These are phyloP conservation scores for Talaromyces adpressus DNA, from an alignment of 495 filamentous ascomycete genomes.

Conservation along the genomic window DNA sequence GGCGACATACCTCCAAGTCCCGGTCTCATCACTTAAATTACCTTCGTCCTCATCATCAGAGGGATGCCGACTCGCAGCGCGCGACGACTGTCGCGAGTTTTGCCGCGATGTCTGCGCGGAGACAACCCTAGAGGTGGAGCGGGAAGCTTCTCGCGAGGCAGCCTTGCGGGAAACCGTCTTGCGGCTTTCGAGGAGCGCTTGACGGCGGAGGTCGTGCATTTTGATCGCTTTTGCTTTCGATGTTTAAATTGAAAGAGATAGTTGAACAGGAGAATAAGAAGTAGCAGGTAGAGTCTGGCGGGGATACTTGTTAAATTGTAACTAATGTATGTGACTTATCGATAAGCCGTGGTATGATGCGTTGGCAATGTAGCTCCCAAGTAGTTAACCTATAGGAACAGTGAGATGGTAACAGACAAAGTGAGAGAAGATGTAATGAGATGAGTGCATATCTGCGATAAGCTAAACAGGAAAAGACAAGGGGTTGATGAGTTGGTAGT, in stretches of 20 bases:
- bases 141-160: slow-evolving; percentile 61
- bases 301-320: not conserved
- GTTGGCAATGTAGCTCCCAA: slow-evolving; percentile 1
- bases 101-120: slow-evolving; percentile 59
- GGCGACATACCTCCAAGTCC: slow-evolving; percentile 55
- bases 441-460: slow-evolving; percentile 5
- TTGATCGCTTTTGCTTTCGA: not conserved
- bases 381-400: slow-evolving; percentile 3
- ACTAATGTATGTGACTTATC: not conserved
- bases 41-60: slow-evolving; percentile 75
- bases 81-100: slow-evolving; percentile 44
- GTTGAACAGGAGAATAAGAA: not conserved
- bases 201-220: slow-evolving; percentile 62
- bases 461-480: not conserved
- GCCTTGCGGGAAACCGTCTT: slow-evolving; percentile 94
- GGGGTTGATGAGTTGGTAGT: not conserved
- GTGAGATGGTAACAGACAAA: slow-evolving; percentile 7
- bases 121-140: slow-evolving; percentile 52
- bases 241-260: slow-evolving; percentile 7
- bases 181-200: slow-evolving; percentile 69
- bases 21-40: slow-evolving; percentile 56
- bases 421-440: not conserved
- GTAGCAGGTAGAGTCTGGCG: not conserved
- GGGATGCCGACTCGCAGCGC: slow-evolving; percentile 43
- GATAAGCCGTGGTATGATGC: not conserved